Conservation (phyloP, 1,284 basidiomycete genomes). For the Binderoboletus segoi region DNA sequence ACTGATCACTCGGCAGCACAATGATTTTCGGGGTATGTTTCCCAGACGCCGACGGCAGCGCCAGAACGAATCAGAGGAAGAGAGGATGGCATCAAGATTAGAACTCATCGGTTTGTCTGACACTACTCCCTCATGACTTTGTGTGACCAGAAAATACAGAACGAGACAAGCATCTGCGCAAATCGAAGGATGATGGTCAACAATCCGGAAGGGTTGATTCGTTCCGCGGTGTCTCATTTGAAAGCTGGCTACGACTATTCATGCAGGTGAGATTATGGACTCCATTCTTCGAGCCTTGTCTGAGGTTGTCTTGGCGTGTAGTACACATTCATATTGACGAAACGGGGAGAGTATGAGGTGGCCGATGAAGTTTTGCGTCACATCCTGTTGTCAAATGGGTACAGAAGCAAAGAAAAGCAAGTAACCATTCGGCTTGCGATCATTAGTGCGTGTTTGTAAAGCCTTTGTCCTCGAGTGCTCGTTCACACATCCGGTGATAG, state of each 20-base stretch:
- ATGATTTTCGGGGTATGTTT: slow-evolving; percentile 69
- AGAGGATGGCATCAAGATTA: slow-evolving; percentile 73
- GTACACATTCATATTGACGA: slow-evolving; percentile 85
- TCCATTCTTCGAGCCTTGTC: neutral
- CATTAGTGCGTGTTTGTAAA: slow-evolving; percentile 54
- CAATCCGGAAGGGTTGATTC: slow-evolving; percentile 47
- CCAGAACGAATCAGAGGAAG: slow-evolving; percentile 65
- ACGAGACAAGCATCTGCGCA: slow-evolving; percentile 43
- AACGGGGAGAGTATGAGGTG: slow-evolving; percentile 62
- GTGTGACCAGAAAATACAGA: slow-evolving; percentile 37
- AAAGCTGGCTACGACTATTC: slow-evolving; percentile 84
- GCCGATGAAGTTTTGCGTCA: slow-evolving; percentile 84
- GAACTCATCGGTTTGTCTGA: slow-evolving; percentile 62
- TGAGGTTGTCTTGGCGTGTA: slow-evolving; percentile 42
- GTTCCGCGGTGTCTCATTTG: slow-evolving; percentile 84
- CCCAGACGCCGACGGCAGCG: slow-evolving; percentile 46
- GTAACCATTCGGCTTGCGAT: slow-evolving; percentile 72
- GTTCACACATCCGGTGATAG: slow-evolving; percentile 40
- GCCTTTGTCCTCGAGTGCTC: neutral
- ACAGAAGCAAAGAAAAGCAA: slow-evolving; percentile 65
- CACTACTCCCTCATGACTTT: neutral
- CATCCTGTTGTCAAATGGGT: slow-evolving; percentile 76
- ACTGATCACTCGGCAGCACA: slow-evolving; percentile 36
- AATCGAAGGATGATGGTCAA: slow-evolving; percentile 39
- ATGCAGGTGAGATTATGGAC: slow-evolving; percentile 66